A percentile compares a stretch with the other conserved stretches of the same genome.
These are phyloP conservation scores for Megacollybia marginata DNA, from an alignment of 768 basidiomycete species.

Conservation along the genomic window DNA sequence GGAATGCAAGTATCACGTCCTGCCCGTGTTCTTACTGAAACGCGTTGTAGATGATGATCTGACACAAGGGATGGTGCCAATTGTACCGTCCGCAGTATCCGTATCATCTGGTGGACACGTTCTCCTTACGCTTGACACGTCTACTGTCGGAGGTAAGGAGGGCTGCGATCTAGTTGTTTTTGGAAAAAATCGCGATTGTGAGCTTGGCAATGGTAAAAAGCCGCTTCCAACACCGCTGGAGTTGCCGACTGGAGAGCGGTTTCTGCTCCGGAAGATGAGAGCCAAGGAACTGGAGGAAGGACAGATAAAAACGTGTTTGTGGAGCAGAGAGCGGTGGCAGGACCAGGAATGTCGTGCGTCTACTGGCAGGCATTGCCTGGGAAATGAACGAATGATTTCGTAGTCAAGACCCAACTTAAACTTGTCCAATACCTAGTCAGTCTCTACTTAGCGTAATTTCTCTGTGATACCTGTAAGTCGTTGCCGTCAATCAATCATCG, in stretches of 20 bases:
- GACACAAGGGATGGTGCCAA: constrained; percentile 50
- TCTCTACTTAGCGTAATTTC: too few relatives aligned
- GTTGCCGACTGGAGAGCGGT: constrained; percentile 42
- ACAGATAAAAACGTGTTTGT: constrained; percentile 57
- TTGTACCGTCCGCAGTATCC: constrained; percentile 54
- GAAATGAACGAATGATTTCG: too few relatives aligned
- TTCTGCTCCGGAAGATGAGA: constrained; percentile 48
- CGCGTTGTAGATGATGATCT: constrained; percentile 54
- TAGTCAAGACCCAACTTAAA: too few relatives aligned
- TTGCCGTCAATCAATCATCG: constrained; percentile 1
- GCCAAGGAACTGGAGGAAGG: constrained; percentile 50
- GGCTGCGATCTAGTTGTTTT: constrained; percentile 53
- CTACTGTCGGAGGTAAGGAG: constrained; percentile 32
- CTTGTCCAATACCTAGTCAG: too few relatives aligned
- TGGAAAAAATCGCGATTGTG: constrained; percentile 69
- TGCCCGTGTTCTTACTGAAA: background rate
- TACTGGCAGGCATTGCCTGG: constrained; percentile 54
- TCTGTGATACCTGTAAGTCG: too few relatives aligned
- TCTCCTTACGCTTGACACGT: constrained; percentile 65
- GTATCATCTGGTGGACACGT: constrained; percentile 75
- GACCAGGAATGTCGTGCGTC: constrained; percentile 53
- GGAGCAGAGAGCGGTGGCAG: constrained; percentile 56
- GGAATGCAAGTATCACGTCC: constrained; percentile 60
- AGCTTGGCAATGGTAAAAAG: constrained; percentile 71
- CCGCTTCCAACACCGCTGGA: constrained; percentile 47